phyloP scores from a whole-genome alignment of 306 rosid genomes.

The Carpinus fangiana region DNA sequence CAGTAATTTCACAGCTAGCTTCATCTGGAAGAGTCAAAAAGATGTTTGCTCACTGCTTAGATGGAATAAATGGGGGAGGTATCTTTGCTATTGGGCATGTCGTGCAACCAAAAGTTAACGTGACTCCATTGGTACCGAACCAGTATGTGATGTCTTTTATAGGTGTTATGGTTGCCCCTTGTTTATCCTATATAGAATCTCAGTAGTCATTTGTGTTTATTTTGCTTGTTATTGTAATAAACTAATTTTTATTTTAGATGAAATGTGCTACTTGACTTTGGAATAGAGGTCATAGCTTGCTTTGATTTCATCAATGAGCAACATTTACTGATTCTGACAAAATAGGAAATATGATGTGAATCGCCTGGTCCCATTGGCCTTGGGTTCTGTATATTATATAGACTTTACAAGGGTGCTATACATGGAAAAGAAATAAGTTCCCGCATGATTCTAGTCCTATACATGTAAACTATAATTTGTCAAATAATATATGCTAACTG shows the following conservation, averaged over 20 bases:
- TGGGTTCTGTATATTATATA: too few species aligned
- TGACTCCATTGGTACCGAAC: constrained; percentile 84
- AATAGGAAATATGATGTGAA: too few species aligned
- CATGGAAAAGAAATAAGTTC: too few species aligned
- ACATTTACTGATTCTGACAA: not conserved
- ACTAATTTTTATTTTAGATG: constrained; percentile 15
- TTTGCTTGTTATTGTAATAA: constrained; percentile 17
- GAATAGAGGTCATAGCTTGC: constrained; percentile 4
- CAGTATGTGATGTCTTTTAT: constrained; percentile 65
- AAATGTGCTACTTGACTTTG: constrained; percentile 17
- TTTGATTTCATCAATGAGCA: not conserved
- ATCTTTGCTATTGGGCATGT: constrained; percentile 96
- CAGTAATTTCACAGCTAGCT: constrained; percentile 93
- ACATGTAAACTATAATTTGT: too few species aligned
- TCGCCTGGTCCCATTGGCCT: too few species aligned
- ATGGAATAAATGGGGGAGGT: constrained; percentile 96
- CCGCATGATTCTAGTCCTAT: too few species aligned
- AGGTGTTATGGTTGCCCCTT: not conserved
- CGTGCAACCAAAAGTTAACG: constrained; percentile 90
- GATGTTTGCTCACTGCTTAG: constrained; percentile 99
- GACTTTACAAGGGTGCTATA: too few species aligned
- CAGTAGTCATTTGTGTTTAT: constrained; percentile 13
- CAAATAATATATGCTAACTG: too few species aligned
- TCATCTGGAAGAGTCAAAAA: constrained; percentile 85
- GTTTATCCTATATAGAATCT: constrained; percentile 5